Percentiles rank a stretch among this genome's conserved stretches.
Evolutionary conservation across 768 basidiomycete genomes (phyloP).

Genomic region (Agaricus blazei): DNA sequence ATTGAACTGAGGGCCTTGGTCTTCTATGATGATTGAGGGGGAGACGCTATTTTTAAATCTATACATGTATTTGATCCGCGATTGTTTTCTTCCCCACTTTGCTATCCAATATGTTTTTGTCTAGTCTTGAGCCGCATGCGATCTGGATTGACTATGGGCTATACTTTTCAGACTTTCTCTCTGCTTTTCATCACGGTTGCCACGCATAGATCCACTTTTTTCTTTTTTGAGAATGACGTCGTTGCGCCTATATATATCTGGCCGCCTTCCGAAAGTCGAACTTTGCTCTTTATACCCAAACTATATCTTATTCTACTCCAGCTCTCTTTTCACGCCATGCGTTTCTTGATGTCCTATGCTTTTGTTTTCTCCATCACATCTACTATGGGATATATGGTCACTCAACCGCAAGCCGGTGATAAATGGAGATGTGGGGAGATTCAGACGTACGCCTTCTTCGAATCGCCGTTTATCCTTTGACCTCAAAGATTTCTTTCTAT

Average conservation of each 20-base stretch:
- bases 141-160: too few relatives aligned
- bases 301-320: neutral
- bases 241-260: neutral
- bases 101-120: too few relatives aligned
- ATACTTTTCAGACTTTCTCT: too few relatives aligned
- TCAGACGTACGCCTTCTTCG: neutral
- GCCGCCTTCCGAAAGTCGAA: too few relatives aligned
- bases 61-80: too few relatives aligned
- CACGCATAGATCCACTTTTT: neutral
- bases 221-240: neutral
- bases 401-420: neutral
- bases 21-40: constrained; percentile 39
- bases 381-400: neutral
- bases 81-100: too few relatives aligned
- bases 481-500: neutral
- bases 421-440: neutral
- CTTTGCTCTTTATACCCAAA: too few relatives aligned
- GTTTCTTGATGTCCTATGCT: neutral
- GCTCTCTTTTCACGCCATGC: neutral
- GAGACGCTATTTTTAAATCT: too few relatives aligned
- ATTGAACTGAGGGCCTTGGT: constrained; percentile 59
- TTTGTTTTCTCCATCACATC: neutral
- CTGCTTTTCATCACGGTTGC: neutral
- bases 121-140: too few relatives aligned
- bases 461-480: neutral